A percentile compares a stretch with the other conserved stretches of the same genome.
Evolutionary conservation across 2,329 filamentous ascomycete species (phyloP).

Genomic region (Trichophyton rubrum): DNA sequence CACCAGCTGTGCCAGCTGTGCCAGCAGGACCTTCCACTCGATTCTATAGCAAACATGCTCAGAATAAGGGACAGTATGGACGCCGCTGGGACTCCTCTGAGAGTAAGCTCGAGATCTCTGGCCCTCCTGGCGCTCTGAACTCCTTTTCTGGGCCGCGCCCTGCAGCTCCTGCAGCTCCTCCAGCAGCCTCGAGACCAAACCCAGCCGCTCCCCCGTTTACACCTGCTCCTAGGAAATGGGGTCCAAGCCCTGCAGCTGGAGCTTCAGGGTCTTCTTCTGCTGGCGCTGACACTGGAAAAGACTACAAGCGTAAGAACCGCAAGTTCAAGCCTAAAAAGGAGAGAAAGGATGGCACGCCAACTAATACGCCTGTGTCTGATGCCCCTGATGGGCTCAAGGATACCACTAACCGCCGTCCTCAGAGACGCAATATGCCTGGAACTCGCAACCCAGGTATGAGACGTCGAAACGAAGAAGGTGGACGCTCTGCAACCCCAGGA

Average conservation of each 20-base stretch:
- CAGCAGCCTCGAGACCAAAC: neutral
- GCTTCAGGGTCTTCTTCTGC: neutral
- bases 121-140: neutral
- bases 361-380: neutral
- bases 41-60: neutral
- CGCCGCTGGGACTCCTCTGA: neutral
- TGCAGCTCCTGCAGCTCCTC: neutral
- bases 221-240: neutral
- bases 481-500: neutral
- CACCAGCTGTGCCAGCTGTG: neutral
- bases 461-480: neutral
- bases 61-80: neutral
- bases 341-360: neutral
- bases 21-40: neutral
- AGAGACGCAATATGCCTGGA: neutral
- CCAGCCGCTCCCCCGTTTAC: neutral
- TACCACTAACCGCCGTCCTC: neutral
- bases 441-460: neutral
- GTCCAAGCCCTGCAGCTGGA: neutral
- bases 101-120: neutral
- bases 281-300: neutral
- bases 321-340: neutral
- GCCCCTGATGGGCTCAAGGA: neutral
- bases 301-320: neutral
- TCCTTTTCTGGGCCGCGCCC: neutral